Percentiles rank a stretch among this genome's conserved stretches.
phyloP scores from a whole-genome alignment of 345 rosid species.

The Pistacia vera region DNA sequence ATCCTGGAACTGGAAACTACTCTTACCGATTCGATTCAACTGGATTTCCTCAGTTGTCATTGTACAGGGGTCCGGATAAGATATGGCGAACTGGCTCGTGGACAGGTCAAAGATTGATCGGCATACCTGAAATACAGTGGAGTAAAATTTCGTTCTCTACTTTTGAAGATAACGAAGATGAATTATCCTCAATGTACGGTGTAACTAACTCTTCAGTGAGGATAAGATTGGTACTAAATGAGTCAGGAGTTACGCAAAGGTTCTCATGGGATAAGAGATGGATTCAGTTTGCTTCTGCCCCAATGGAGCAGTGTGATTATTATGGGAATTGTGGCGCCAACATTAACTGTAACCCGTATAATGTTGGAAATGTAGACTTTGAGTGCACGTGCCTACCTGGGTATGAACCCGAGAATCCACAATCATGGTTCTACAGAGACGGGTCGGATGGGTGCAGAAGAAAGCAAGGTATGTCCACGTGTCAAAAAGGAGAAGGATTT shows the following conservation, averaged over 20 bases:
- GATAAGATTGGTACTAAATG: conserved; percentile 48
- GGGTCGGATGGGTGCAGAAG: conserved; percentile 49
- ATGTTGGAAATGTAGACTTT: conserved; percentile 19
- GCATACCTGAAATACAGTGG: conserved; percentile 59
- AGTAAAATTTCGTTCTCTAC: conserved; percentile 33
- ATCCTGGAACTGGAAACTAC: conserved; percentile 51
- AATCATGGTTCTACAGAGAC: conserved; percentile 52
- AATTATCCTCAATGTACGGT: conserved; percentile 37
- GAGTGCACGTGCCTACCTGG: conserved; percentile 71
- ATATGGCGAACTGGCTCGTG: conserved; percentile 63
- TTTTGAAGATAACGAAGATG: conserved; percentile 30
- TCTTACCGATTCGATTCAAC: conserved; percentile 39
- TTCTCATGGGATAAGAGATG: conserved; percentile 53
- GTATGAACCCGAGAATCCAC: conserved; percentile 47
- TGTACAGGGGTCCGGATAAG: conserved; percentile 37
- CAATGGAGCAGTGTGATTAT: conserved; percentile 63
- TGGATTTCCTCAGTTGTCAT: conserved; percentile 51
- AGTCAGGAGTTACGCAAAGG: conserved; percentile 41
- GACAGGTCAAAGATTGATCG: conserved; percentile 70
- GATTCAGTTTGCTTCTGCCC: conserved; percentile 46
- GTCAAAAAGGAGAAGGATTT: conserved; percentile 52
- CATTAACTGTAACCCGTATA: conserved; percentile 39
- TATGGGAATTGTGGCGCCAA: conserved; percentile 59
- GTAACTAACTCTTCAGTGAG: conserved; percentile 15
- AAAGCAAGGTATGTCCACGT: conserved; percentile 21